These are phyloP conservation scores for Scheffersomyces ergatensis DNA, from an alignment of 805 yeast genomes.

Conservation along the genomic window DNA sequence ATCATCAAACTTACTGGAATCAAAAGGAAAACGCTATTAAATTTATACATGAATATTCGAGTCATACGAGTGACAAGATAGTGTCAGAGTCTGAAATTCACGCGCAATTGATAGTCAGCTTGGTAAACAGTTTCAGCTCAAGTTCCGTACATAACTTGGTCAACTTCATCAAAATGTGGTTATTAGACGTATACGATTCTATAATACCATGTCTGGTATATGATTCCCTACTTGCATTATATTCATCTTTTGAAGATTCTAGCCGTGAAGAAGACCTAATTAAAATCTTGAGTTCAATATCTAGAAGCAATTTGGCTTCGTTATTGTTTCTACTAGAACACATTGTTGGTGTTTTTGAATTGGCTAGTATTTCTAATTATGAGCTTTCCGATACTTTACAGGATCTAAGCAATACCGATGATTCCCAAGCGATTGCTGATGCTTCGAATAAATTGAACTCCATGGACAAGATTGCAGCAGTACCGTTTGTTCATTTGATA, in stretches of 20 bases:
- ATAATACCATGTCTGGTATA: slow-evolving; percentile 37
- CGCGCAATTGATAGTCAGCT: slow-evolving; percentile 15
- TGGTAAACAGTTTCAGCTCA: slow-evolving; percentile 10
- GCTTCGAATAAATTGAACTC: slow-evolving; percentile 21
- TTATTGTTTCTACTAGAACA: slow-evolving; percentile 35
- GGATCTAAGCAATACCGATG: slow-evolving; percentile 8
- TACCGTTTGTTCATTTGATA: slow-evolving; percentile 40
- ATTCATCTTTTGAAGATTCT: slow-evolving; percentile 6
- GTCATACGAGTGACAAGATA: slow-evolving; percentile 5
- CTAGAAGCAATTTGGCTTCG: slow-evolving; percentile 39
- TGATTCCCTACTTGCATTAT: not conserved
- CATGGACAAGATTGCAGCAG: slow-evolving; percentile 33
- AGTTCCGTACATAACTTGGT: slow-evolving; percentile 12
- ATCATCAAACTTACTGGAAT: slow-evolving; percentile 32
- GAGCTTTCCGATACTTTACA: slow-evolving; percentile 24
- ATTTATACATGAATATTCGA: slow-evolving; percentile 16
- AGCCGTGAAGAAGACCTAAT: slow-evolving; percentile 11
- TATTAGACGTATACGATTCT: slow-evolving; percentile 39
- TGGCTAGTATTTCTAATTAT: slow-evolving; percentile 21
- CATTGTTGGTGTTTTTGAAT: slow-evolving; percentile 19
- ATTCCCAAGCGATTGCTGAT: slow-evolving; percentile 3
- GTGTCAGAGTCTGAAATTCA: slow-evolving; percentile 21
- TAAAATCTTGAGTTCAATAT: slow-evolving; percentile 28
- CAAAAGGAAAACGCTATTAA: slow-evolving; percentile 27
- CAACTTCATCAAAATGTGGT: slow-evolving; percentile 38